Evolutionary conservation across 257 asterid genomes (phyloP).

Genomic region (Solanum chilense): DNA sequence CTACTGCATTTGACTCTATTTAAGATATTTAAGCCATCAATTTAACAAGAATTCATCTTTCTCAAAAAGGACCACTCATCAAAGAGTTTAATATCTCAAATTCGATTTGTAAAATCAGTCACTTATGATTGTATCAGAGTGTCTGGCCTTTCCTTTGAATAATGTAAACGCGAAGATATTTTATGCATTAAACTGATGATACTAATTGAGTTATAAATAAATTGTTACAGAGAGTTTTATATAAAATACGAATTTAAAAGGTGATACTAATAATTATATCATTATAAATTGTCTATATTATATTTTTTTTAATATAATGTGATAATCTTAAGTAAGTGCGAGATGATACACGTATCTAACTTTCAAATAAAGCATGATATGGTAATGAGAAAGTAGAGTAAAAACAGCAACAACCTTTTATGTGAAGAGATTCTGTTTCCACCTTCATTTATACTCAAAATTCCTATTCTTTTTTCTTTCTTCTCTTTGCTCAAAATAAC

Average conservation of each 20-base stretch:
- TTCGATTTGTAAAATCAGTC: neutral
- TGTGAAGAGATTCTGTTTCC: neutral
- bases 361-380: neutral
- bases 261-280: neutral
- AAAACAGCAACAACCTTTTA: neutral
- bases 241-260: accelerated
- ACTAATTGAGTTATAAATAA: too few species aligned
- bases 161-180: too few species aligned
- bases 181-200: too few species aligned
- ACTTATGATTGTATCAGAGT: neutral
- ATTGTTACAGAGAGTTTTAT: too few species aligned
- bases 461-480: neutral
- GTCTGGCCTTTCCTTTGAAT: neutral
- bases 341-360: neutral
- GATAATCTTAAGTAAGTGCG: neutral
- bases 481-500: neutral
- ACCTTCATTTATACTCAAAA: neutral
- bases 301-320: neutral
- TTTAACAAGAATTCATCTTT: neutral
- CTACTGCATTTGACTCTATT: neutral
- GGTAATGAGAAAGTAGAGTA: neutral
- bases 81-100: neutral
- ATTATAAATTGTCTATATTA: neutral
- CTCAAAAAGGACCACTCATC: neutral
- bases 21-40: neutral